phyloP scores from a whole-genome alignment of 164 flowering plant genomes.

The Vitis vinifera region ASM3070453v1 NC_081818.1:27574501-27575000 shows the following conservation, averaged over 20 bases:
- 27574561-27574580: background rate
- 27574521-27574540: conserved; percentile 93
- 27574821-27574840: background rate
- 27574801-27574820: background rate
- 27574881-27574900: background rate
- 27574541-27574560: conserved; percentile 1
- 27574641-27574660: conserved; percentile 77
- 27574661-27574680: conserved; percentile 72
- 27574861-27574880: background rate
- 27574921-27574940: conserved; percentile 8
- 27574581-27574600: background rate
- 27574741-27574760: background rate
- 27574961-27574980: conserved; percentile 86
- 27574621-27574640: conserved; percentile 7
- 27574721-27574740: background rate
- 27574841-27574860: too few relatives aligned
- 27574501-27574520: conserved; percentile 49
- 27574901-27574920: background rate
- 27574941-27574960: conserved; percentile 51
- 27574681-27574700: conserved; percentile 96
- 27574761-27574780: background rate
- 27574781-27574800: background rate
- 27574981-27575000: conserved; percentile 3
- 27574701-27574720: background rate
- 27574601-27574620: background rate